Evolutionary conservation across 768 basidiomycete species (phyloP), one percentile per base, ranked within the genome.

Genomic region (Ramaria rubella): DNA sequence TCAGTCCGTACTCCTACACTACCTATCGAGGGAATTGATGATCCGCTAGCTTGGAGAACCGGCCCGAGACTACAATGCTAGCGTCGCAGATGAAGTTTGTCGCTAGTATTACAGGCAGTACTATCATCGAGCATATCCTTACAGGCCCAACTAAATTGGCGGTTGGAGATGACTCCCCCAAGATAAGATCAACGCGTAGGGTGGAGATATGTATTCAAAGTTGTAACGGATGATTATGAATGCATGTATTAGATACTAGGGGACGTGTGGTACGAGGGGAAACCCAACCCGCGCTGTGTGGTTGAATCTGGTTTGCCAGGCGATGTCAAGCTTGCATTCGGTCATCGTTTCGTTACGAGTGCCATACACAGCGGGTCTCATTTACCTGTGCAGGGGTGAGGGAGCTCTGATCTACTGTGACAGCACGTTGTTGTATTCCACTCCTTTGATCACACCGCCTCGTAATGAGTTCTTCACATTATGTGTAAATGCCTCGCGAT

Each of bases 381-480:
- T 38, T 38, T n/a, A 38, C 36, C 36, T 12, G n/a, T 38, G 12
- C n/a, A n/a, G n/a, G n/a, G n/a, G n/a, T n/a, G 14, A n/a, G 7
- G n/a, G n/a, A 42, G 40, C 40, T 42, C 40, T n/a, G n/a, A 11
- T 38, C n/a, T 48, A 48, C 5, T 33, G 19, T 33, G 31, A 29
- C 53, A 77, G 66, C 38, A 98, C 94, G 58, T 78, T 82, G 66
- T 89, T 86, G 66, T 91, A 99, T 60, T 80, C 77, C 59, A 83
- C 81, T 11, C 90, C 86, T 63, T 86, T 87, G 70, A 98, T 78
- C 46, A 71, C 71, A 49, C 81, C 81, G 1, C 96, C 96, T 17
- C 81, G 77, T 90, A 99, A 90, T 11, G 94, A 86, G 38, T 72
- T 73, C 73, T 86, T 90, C 67, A 98, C 96, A 65, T 95, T 94